Evolutionary conservation across 108 stramenopile genomes (phyloP).

Genomic region (Nitzschia putrida): DNA sequence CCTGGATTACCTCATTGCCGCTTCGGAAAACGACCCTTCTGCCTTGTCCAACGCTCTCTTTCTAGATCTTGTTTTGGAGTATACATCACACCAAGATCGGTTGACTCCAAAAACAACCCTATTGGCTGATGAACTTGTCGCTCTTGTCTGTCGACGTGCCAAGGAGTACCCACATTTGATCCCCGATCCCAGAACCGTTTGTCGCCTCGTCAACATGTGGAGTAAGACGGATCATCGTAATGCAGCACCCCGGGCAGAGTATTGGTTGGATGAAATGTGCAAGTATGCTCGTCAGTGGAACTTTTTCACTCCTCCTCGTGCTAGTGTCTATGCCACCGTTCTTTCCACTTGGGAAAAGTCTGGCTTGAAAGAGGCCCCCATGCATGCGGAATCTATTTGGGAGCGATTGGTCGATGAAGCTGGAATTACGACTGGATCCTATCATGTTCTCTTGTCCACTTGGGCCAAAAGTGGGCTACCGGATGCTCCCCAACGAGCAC

Average conservation of each 20-base stretch:
- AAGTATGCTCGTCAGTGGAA: background rate
- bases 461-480: constrained; percentile 29
- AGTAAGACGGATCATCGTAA: constrained; percentile 7
- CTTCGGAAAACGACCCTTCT: background rate
- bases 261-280: constrained; percentile 40
- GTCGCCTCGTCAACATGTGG: constrained; percentile 5
- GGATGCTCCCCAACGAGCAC: constrained; percentile 13
- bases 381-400: constrained; percentile 15
- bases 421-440: constrained; percentile 11
- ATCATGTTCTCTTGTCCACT: constrained; percentile 25
- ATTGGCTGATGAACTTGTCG: constrained; percentile 14
- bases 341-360: constrained; percentile 37
- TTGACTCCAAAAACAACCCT: background rate
- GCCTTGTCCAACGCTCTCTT: background rate
- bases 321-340: constrained; percentile 23
- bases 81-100: background rate
- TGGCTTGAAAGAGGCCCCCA: constrained; percentile 1
- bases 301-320: constrained; percentile 12
- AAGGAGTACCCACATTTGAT: constrained; percentile 2
- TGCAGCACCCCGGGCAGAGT: constrained; percentile 32
- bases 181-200: constrained; percentile 2
- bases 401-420: constrained; percentile 12
- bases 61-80: constrained; percentile 8
- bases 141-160: background rate
- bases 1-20: background rate